phyloP scores from a whole-genome alignment of 257 asterid genomes.

The Capsicum baccatum region DNA sequence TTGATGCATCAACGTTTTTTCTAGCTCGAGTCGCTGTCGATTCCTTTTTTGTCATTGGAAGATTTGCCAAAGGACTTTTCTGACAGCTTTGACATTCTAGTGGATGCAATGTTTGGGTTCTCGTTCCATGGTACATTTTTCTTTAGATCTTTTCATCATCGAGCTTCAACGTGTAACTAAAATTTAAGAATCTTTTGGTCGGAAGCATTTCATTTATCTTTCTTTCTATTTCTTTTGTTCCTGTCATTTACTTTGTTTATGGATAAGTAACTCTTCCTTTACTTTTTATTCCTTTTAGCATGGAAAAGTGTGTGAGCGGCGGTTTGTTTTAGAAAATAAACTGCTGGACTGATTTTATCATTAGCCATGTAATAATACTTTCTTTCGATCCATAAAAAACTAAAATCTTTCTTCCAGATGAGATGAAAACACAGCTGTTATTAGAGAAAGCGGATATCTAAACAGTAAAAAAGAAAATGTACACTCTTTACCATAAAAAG shows the following conservation, averaged over 20 bases:
- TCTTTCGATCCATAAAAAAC: background rate
- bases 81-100: slow-evolving; percentile 67
- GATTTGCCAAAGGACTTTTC: slow-evolving; percentile 75
- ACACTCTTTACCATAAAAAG: background rate
- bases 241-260: slow-evolving; percentile 8
- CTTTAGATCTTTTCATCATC: background rate
- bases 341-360: background rate
- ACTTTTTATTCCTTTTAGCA: background rate
- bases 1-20: slow-evolving; percentile 47
- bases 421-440: background rate
- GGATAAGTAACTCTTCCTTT: background rate
- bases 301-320: background rate
- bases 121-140: slow-evolving; percentile 76
- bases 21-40: slow-evolving; percentile 82
- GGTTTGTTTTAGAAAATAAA: background rate
- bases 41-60: slow-evolving; percentile 84
- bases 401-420: background rate
- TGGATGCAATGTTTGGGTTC: slow-evolving; percentile 95
- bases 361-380: background rate
- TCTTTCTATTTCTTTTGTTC: slow-evolving; percentile 4
- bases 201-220: slow-evolving; percentile 31
- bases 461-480: background rate
- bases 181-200: slow-evolving; percentile 22
- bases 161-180: slow-evolving; percentile 23
- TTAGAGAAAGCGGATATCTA: background rate